phyloP scores from a whole-genome alignment of 768 basidiomycete species.

The Clitopilus passeckerianus region DNA sequence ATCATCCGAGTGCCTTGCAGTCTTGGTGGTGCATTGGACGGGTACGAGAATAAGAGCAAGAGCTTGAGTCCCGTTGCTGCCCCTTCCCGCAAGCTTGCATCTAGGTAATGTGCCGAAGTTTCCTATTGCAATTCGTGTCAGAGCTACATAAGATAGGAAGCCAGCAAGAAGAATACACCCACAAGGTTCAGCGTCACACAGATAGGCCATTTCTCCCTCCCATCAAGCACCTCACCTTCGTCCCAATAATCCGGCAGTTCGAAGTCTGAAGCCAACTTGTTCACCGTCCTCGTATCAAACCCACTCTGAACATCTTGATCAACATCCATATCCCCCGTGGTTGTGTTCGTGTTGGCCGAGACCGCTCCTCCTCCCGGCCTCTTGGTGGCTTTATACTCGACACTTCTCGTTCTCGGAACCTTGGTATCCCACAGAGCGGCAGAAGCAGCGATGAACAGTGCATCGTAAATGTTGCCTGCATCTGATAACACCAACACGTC shows the following conservation, averaged over 20 bases:
- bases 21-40: slow-evolving; percentile 23
- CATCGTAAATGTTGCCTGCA: slow-evolving; percentile 72
- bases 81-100: slow-evolving; percentile 72
- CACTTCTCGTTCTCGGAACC: slow-evolving; percentile 66
- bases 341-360: slow-evolving; percentile 1
- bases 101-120: slow-evolving; percentile 61
- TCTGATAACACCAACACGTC: slow-evolving; percentile 75
- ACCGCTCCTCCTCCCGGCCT: slow-evolving; percentile 2
- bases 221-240: slow-evolving; percentile 64
- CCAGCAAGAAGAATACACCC: slow-evolving; percentile 17
- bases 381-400: slow-evolving; percentile 59
- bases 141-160: neutral
- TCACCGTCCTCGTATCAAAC: slow-evolving; percentile 50
- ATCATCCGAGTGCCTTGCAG: slow-evolving; percentile 63
- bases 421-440: slow-evolving; percentile 80
- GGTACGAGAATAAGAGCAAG: slow-evolving; percentile 62
- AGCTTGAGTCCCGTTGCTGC: slow-evolving; percentile 57
- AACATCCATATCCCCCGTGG: slow-evolving; percentile 50
- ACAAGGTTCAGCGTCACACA: slow-evolving; percentile 78
- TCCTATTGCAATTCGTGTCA: slow-evolving; percentile 28
- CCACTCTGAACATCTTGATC: slow-evolving; percentile 46
- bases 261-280: slow-evolving; percentile 61
- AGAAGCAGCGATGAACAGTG: slow-evolving; percentile 72
- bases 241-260: slow-evolving; percentile 88
- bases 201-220: slow-evolving; percentile 68